These are phyloP conservation scores for Metschnikowia rubicola DNA, from an alignment of 805 yeast genomes.

Conservation along the genomic window DNA sequence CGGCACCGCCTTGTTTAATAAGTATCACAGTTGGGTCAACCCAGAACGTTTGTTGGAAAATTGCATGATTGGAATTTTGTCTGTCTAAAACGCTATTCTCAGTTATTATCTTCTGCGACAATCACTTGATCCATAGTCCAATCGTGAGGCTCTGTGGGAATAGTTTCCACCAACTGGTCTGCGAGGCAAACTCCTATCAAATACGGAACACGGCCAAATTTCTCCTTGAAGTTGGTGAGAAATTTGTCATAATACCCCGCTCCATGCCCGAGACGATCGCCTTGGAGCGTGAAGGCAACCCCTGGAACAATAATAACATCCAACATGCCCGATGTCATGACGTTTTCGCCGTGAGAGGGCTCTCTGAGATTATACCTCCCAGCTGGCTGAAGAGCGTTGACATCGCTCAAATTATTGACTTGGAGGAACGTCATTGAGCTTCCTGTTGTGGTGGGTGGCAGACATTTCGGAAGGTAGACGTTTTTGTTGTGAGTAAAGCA, in stretches of 20 bases:
- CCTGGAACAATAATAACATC: conserved; percentile 85
- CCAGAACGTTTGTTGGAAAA: conserved; percentile 75
- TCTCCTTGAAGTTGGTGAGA: conserved; percentile 16
- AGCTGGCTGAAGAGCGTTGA: conserved; percentile 50
- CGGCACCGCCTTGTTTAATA: conserved; percentile 71
- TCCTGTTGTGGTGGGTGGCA: conserved; percentile 25
- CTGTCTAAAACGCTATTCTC: background rate
- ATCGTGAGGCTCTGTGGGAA: conserved; percentile 66
- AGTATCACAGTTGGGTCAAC: conserved; percentile 74
- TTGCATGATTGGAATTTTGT: conserved; percentile 65
- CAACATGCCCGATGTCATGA: conserved; percentile 31
- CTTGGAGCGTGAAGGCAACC: conserved; percentile 59
- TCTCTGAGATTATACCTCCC: conserved; percentile 70
- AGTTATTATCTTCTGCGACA: conserved; percentile 22
- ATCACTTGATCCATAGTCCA: conserved; percentile 54
- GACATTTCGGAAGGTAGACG: conserved; percentile 60
- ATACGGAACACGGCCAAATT: conserved; percentile 31
- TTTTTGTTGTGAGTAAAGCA: conserved; percentile 49
- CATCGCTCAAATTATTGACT: conserved; percentile 40
- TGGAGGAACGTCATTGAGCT: conserved; percentile 55
- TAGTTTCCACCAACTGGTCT: conserved; percentile 52
- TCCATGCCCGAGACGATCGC: conserved; percentile 82
- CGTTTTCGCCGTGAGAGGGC: conserved; percentile 46
- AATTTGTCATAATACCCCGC: conserved; percentile 86
- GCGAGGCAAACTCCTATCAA: conserved; percentile 63